These are phyloP conservation scores for Xylaria sp. DNA, from an alignment of 2,329 filamentous ascomycete species.

Conservation along the genomic window DNA sequence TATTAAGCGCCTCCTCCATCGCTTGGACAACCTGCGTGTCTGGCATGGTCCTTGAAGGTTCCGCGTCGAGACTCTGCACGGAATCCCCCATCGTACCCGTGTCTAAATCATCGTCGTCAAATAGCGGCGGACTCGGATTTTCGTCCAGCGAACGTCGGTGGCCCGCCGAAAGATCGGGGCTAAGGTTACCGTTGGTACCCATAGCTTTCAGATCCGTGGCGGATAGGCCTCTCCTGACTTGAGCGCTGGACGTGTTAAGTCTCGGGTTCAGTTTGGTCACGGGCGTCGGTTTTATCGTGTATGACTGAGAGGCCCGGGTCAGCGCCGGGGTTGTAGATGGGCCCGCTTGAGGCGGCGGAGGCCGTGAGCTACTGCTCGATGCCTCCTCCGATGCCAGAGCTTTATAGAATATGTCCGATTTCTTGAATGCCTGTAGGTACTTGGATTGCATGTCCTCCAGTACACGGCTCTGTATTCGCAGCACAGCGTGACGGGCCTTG, in stretches of 20 bases:
- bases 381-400: slow-evolving; percentile 87
- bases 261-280: slow-evolving; percentile 46
- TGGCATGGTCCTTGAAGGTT: slow-evolving; percentile 62
- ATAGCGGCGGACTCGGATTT: slow-evolving; percentile 57
- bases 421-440: slow-evolving; percentile 85
- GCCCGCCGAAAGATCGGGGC: slow-evolving; percentile 44
- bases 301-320: slow-evolving; percentile 41
- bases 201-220: slow-evolving; percentile 49
- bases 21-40: slow-evolving; percentile 85
- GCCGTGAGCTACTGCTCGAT: slow-evolving; percentile 42
- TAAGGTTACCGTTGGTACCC: slow-evolving; percentile 41
- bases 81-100: slow-evolving; percentile 72
- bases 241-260: slow-evolving; percentile 35
- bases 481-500: slow-evolving; percentile 76
- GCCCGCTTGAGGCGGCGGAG: slow-evolving; percentile 27
- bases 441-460: slow-evolving; percentile 82
- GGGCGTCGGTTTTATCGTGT: slow-evolving; percentile 48
- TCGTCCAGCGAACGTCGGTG: slow-evolving; percentile 74
- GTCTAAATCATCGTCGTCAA: slow-evolving; percentile 82
- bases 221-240: slow-evolving; percentile 49
- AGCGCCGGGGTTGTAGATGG: slow-evolving; percentile 33
- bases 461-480: slow-evolving; percentile 80
- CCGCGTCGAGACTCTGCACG: slow-evolving; percentile 77
- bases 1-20: slow-evolving; percentile 88
- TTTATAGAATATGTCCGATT: slow-evolving; percentile 94